A percentile compares a stretch with the other conserved stretches of the same genome.
Evolutionary conservation across 2,329 filamentous ascomycete species (phyloP).

Genomic region (Microsporum canis): DNA sequence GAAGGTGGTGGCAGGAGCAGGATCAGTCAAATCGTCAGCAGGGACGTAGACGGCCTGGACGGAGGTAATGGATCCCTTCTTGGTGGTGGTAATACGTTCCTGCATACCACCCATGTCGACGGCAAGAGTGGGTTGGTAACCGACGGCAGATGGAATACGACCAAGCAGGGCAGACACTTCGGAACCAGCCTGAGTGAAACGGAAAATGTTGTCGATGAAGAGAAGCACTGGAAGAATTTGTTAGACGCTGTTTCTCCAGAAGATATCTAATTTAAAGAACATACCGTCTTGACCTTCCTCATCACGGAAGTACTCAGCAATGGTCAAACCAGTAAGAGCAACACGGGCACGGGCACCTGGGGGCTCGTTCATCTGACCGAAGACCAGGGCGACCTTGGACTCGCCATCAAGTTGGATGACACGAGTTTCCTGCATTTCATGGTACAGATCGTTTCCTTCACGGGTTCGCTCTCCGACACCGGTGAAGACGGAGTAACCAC

Average conservation of each 20-base stretch:
- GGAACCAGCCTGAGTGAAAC: constrained; percentile 99
- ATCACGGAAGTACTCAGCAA: constrained; percentile 67
- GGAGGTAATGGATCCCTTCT: constrained; percentile 98
- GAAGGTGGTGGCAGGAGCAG: constrained; percentile 97
- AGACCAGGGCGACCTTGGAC: constrained; percentile 98
- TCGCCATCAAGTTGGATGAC: constrained; percentile 99
- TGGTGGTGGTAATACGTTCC: constrained; percentile 99
- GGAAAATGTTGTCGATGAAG: constrained; percentile 99
- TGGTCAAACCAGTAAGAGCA: constrained; percentile 71
- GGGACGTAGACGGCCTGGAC: constrained; percentile 99
- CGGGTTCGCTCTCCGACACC: constrained; percentile 99
- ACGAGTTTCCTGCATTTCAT: constrained; percentile 99
- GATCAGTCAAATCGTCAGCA: constrained; percentile 99
- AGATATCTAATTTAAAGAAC: constrained; percentile 17
- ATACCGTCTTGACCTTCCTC: constrained; percentile 76
- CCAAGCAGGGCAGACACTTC: constrained; percentile 98
- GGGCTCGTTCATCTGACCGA: constrained; percentile 99
- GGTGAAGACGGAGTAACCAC: constrained; percentile 99
- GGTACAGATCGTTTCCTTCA: constrained; percentile 99
- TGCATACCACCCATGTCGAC: constrained; percentile 99
- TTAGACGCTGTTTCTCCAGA: not conserved
- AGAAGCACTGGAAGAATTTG: constrained; percentile 59
- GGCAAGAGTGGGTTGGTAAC: constrained; percentile 98
- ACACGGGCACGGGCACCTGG: constrained; percentile 99
- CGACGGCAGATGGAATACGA: constrained; percentile 99